These are phyloP conservation scores for Candida parachauliodes DNA, from an alignment of 805 yeast genomes.

Conservation along the genomic window DNA sequence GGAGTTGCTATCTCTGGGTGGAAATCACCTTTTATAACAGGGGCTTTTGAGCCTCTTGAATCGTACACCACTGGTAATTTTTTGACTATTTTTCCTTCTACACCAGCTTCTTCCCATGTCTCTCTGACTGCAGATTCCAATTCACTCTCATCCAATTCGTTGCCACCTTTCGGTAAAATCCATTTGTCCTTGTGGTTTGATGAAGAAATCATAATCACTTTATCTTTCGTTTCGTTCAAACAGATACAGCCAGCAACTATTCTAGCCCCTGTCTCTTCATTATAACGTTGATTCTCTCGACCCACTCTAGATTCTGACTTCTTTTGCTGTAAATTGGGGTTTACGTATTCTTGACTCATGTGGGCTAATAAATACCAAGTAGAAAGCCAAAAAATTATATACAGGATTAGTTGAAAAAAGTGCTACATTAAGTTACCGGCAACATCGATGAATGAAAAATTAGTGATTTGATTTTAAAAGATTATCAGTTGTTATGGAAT, in stretches of 20 bases:
- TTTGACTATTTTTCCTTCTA: slow-evolving; percentile 55
- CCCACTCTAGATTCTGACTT: slow-evolving; percentile 46
- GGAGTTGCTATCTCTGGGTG: slow-evolving; percentile 50
- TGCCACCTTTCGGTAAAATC: slow-evolving; percentile 96
- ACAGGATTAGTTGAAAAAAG: background rate
- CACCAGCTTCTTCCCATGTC: slow-evolving; percentile 98
- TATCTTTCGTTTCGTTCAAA: slow-evolving; percentile 49
- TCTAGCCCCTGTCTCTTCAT: slow-evolving; percentile 66
- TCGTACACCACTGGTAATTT: slow-evolving; percentile 69
- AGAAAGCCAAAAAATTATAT: background rate
- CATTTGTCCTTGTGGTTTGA: slow-evolving; percentile 64
- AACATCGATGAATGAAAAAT: too few relatives aligned
- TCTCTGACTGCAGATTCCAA: slow-evolving; percentile 70
- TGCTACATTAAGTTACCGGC: too few relatives aligned
- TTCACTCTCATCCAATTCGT: slow-evolving; percentile 74
- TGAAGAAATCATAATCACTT: slow-evolving; percentile 78
- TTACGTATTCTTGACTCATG: slow-evolving; percentile 2
- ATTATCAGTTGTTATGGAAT: too few relatives aligned
- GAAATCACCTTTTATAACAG: slow-evolving; percentile 28
- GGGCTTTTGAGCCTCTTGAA: slow-evolving; percentile 36
- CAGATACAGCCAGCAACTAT: slow-evolving; percentile 92
- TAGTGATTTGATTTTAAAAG: too few relatives aligned
- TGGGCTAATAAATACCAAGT: background rate
- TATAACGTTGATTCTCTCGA: slow-evolving; percentile 55
- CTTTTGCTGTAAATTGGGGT: slow-evolving; percentile 2